Evolutionary conservation across 768 basidiomycete genomes (phyloP).

Genomic region (Hericium coralloides): DNA sequence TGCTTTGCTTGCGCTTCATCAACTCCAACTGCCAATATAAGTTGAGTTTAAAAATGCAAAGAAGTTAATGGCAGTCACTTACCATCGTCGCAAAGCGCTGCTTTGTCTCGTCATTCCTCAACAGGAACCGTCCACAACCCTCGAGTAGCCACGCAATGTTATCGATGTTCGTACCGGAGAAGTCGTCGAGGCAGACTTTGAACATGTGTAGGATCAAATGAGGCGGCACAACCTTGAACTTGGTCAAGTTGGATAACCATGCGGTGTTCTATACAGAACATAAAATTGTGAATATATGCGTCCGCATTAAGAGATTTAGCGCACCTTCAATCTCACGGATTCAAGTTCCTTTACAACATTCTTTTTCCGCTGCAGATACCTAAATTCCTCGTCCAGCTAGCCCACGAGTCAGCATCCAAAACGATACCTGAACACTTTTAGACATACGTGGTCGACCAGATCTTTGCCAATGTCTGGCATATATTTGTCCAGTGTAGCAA

Average conservation of each 20-base stretch:
- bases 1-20: conserved; percentile 89
- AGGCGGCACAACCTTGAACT: conserved; percentile 84
- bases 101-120: conserved; percentile 81
- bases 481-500: conserved; percentile 82
- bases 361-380: conserved; percentile 91
- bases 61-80: conserved; percentile 6
- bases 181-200: conserved; percentile 96
- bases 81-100: conserved; percentile 89
- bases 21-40: conserved; percentile 60
- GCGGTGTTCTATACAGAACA: conserved; percentile 58
- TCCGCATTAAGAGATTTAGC: neutral
- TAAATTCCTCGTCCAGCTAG: conserved; percentile 94
- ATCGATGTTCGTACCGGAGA: conserved; percentile 87
- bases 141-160: conserved; percentile 88
- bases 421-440: neutral
- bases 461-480: conserved; percentile 92
- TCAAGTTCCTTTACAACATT: conserved; percentile 85
- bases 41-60: neutral
- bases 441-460: conserved; percentile 67
- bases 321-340: conserved; percentile 77
- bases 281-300: neutral
- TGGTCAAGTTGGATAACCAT: conserved; percentile 89
- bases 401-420: neutral
- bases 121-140: conserved; percentile 86
- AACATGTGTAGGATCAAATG: conserved; percentile 93